Percentiles rank a stretch among this genome's conserved stretches.
phyloP scores from a whole-genome alignment of 2,329 filamentous ascomycete genomes.

The Monilinia polystroma region DNA sequence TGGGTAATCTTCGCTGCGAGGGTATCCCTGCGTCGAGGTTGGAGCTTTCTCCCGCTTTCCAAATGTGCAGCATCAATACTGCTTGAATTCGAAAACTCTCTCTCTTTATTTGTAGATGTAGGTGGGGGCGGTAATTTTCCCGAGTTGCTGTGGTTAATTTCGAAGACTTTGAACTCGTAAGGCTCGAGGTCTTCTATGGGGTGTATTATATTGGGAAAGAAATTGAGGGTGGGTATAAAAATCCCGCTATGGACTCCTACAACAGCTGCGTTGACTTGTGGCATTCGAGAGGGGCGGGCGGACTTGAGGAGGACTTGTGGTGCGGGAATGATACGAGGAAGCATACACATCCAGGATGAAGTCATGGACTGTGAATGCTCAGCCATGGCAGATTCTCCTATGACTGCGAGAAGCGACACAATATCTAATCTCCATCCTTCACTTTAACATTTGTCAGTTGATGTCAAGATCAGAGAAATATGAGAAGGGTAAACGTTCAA shows the following conservation, averaged over 20 bases:
- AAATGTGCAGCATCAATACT: constrained; percentile 10
- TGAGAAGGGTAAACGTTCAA: not conserved
- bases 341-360: constrained; percentile 55
- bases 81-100: constrained; percentile 10
- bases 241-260: constrained; percentile 59
- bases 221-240: constrained; percentile 55
- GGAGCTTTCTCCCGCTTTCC: constrained; percentile 22
- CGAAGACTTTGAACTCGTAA: constrained; percentile 50
- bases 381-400: constrained; percentile 59
- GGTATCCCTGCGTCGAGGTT: constrained; percentile 25
- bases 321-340: constrained; percentile 61
- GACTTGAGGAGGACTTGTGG: constrained; percentile 62
- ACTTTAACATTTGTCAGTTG: constrained; percentile 15
- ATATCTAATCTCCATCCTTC: constrained; percentile 58
- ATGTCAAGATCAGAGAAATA: not conserved
- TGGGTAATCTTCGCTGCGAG: constrained; percentile 28
- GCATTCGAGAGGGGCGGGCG: constrained; percentile 54
- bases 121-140: not conserved
- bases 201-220: constrained; percentile 62
- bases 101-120: constrained; percentile 5
- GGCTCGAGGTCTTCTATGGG: constrained; percentile 51
- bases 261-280: constrained; percentile 54
- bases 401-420: constrained; percentile 61
- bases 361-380: constrained; percentile 59
- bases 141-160: constrained; percentile 46